A percentile compares a stretch with the other conserved stretches of the same genome.
These are phyloP conservation scores for Trametes versicolor DNA, from an alignment of 1,284 basidiomycete species.

Conservation along the genomic window DNA sequence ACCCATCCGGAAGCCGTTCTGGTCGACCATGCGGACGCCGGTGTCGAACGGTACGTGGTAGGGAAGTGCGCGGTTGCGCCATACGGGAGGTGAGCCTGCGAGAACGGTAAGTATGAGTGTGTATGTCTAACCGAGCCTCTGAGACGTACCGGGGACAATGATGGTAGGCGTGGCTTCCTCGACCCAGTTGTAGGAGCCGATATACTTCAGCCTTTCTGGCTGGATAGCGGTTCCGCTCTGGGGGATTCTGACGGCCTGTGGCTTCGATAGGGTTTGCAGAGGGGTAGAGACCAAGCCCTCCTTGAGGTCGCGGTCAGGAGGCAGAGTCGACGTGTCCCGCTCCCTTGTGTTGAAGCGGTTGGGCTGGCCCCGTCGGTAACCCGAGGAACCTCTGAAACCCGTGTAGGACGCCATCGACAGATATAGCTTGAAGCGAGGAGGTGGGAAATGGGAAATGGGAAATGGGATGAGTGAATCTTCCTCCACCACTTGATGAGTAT, in stretches of 20 bases:
- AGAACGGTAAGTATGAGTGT: not conserved
- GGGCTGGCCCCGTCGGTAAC: not conserved
- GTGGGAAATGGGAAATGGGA: no score
- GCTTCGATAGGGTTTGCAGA: conserved; percentile 19
- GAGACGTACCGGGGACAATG: conserved; percentile 59
- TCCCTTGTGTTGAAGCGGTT: not conserved
- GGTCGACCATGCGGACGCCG: conserved; percentile 56
- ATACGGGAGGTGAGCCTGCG: conserved; percentile 61
- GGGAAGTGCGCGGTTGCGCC: conserved; percentile 56
- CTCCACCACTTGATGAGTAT: no score
- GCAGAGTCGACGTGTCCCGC: not conserved
- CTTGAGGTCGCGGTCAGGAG: conserved; percentile 23
- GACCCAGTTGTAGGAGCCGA: conserved; percentile 68
- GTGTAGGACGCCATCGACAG: not conserved
- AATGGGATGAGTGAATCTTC: no score
- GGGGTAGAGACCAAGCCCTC: conserved; percentile 16
- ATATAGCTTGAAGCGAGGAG: no score
- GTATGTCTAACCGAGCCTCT: not conserved
- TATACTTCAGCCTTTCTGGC: conserved; percentile 48
- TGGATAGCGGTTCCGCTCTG: not conserved
- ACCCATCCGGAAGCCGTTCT: conserved; percentile 59
- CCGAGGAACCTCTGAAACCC: not conserved
- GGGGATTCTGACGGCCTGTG: not conserved
- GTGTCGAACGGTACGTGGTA: conserved; percentile 58
- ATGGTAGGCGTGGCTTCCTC: conserved; percentile 56